These are phyloP conservation scores for Penicillium taxi DNA, from an alignment of 495 filamentous ascomycete genomes.

Conservation along the genomic window DNA sequence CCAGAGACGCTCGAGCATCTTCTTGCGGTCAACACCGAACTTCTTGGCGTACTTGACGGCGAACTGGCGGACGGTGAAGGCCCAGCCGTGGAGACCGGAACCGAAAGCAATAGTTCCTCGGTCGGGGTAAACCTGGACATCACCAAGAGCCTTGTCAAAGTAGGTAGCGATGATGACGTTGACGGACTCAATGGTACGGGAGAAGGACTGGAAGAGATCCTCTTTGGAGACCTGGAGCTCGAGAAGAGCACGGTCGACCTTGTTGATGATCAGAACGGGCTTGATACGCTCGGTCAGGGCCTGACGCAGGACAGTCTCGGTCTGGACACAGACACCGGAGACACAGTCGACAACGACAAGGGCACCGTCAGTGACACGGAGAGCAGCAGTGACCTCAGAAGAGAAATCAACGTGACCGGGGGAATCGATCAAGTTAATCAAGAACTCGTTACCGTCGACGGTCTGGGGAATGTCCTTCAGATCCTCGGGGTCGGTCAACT, in stretches of 20 bases:
- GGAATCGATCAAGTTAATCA: slow-evolving; percentile 99
- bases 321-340: slow-evolving; percentile 98
- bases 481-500: slow-evolving; percentile 73
- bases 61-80: slow-evolving; percentile 98
- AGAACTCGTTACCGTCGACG: slow-evolving; percentile 85
- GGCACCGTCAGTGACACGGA: slow-evolving; percentile 99
- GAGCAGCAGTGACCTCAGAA: slow-evolving; percentile 97
- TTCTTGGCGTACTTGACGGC: slow-evolving; percentile 97
- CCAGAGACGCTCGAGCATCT: slow-evolving; percentile 99
- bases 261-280: slow-evolving; percentile 99
- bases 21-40: slow-evolving; percentile 97
- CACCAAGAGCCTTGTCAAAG: slow-evolving; percentile 92
- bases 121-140: slow-evolving; percentile 96
- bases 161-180: slow-evolving; percentile 99
- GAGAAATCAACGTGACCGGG: slow-evolving; percentile 99
- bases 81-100: slow-evolving; percentile 99
- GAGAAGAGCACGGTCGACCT: slow-evolving; percentile 98
- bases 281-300: slow-evolving; percentile 99
- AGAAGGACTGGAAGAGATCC: slow-evolving; percentile 99
- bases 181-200: slow-evolving; percentile 97
- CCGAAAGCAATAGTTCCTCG: slow-evolving; percentile 97
- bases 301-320: slow-evolving; percentile 98
- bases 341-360: slow-evolving; percentile 99
- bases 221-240: slow-evolving; percentile 98
- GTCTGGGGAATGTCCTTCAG: slow-evolving; percentile 90